Base-by-base conservation (phyloP, 2,329 filamentous ascomycete genomes). In the Fusarium graminum region DNA sequence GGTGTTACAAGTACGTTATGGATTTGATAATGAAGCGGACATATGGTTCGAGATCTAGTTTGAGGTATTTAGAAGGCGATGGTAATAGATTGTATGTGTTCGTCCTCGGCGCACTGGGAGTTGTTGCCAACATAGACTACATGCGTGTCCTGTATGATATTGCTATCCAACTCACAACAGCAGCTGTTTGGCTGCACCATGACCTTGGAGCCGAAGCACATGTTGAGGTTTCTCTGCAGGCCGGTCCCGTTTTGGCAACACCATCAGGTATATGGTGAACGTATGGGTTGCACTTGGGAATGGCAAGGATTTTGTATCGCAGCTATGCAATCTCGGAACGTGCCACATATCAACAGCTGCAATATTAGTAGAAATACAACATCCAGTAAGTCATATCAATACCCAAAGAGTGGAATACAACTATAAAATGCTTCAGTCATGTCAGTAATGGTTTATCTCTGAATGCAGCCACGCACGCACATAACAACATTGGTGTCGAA, bases 211-310 rank as follows among this genome's bases (percentile, higher is more conserved):
- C 55, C 59, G 46, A 67, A 52, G 63, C 64, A 43, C 40, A 52
- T 53, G 46, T 34, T 66, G 40, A 39, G 57, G 63, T 50, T 65
- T 40, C 57, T 57, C 61, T 51, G 47, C 41, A 67, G 44, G 49
- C 25, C 17, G 49, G 49, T 45, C 49, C 59, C 39, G 41, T 45
- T 52, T 67, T 49, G 59, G 63, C 45, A 67, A 58, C 67, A 45
- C 63, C 59, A 46, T 22, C 14, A 36, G 29, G 43, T 44, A 29
- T 52, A 28, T 56, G 40, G 28, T 57, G 50, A 47, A 45, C 25
- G 44, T 50, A 41, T 41, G 30, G 60, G 63, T 67, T 60, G 25
- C 53, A 67, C 50, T 45, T 63, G 53, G 63, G 36, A 67, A 67
- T 67, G 59, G 16, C 52, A 50, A 59, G 63, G 58, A 34, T 42